Percentiles rank a stretch among this genome's conserved stretches.
phyloP scores from a whole-genome alignment of 805 yeast genomes.

The Osmozyma mogii region DNA sequence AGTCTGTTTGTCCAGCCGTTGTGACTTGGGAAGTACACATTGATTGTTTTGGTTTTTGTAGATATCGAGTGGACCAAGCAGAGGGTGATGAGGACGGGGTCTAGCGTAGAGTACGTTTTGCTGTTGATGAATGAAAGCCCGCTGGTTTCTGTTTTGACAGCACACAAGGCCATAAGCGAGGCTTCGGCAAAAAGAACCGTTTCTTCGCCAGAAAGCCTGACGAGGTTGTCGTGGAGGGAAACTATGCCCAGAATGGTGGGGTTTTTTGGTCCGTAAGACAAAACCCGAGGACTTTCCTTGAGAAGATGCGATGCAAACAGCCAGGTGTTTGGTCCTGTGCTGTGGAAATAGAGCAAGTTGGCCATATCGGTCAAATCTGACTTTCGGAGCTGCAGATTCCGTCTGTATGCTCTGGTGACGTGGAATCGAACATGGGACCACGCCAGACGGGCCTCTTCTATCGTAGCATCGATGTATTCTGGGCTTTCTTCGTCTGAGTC shows the following conservation, averaged over 20 bases:
- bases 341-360: slow-evolving; percentile 49
- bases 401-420: too few species aligned
- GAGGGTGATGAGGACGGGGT: slow-evolving; percentile 37
- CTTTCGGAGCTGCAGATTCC: too few species aligned
- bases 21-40: slow-evolving; percentile 59
- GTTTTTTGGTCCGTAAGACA: background rate
- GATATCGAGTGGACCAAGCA: slow-evolving; percentile 65
- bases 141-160: too few species aligned
- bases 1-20: too few species aligned
- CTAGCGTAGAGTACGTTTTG: slow-evolving; percentile 1
- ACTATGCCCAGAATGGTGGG: slow-evolving; percentile 11
- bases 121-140: too few species aligned
- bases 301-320: slow-evolving; percentile 8
- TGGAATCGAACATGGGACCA: too few species aligned
- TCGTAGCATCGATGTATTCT: too few species aligned
- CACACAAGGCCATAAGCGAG: slow-evolving; percentile 32
- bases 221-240: slow-evolving; percentile 1
- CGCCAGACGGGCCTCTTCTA: too few species aligned
- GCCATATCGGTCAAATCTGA: too few species aligned
- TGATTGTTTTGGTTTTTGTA: slow-evolving; percentile 26
- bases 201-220: slow-evolving; percentile 10
- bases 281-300: slow-evolving; percentile 4
- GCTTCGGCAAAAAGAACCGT: slow-evolving; percentile 29
- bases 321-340: slow-evolving; percentile 6
- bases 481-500: too few species aligned